Evolutionary conservation across 805 yeast species (phyloP).

Genomic region (Saccharomyces eubayanus): DNA sequence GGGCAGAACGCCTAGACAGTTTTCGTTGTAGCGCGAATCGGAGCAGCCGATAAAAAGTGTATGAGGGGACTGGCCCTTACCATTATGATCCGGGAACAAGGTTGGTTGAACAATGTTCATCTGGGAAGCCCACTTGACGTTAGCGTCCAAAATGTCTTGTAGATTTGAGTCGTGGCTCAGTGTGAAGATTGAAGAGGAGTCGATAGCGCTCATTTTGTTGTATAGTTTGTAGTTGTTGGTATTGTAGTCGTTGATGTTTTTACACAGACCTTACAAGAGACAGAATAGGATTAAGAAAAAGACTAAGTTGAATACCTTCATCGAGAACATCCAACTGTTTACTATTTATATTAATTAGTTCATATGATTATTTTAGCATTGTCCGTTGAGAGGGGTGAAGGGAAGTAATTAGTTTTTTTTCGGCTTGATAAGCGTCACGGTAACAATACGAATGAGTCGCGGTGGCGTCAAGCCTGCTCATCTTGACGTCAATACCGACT

Average conservation of each 20-base stretch:
- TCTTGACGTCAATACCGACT: not conserved
- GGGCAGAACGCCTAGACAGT: constrained; percentile 66
- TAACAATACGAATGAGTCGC: not conserved
- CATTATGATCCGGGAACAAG: constrained; percentile 50
- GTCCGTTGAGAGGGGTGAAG: not conserved
- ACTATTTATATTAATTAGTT: not conserved
- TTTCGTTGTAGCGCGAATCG: constrained; percentile 83
- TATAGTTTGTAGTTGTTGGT: not conserved
- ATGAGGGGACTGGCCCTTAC: constrained; percentile 83
- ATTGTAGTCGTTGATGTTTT: not conserved
- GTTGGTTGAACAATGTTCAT: constrained; percentile 46
- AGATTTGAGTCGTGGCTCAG: constrained; percentile 25
- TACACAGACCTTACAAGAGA: not conserved
- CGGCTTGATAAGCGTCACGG: constrained; percentile 1
- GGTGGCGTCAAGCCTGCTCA: not conserved
- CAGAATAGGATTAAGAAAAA: not conserved
- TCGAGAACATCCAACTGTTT: not conserved
- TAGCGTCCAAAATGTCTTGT: constrained; percentile 34
- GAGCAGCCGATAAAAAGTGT: constrained; percentile 92
- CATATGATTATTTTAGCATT: not conserved
- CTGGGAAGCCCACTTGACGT: constrained; percentile 38
- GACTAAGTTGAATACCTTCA: not conserved
- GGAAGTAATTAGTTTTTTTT: not conserved
- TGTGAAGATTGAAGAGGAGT: constrained; percentile 15
- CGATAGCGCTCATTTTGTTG: constrained; percentile 11